Evolutionary conservation across 495 filamentous ascomycete species (phyloP), one percentile per base, ranked within the genome.

Genomic region (Cercophora newfieldiana): DNA sequence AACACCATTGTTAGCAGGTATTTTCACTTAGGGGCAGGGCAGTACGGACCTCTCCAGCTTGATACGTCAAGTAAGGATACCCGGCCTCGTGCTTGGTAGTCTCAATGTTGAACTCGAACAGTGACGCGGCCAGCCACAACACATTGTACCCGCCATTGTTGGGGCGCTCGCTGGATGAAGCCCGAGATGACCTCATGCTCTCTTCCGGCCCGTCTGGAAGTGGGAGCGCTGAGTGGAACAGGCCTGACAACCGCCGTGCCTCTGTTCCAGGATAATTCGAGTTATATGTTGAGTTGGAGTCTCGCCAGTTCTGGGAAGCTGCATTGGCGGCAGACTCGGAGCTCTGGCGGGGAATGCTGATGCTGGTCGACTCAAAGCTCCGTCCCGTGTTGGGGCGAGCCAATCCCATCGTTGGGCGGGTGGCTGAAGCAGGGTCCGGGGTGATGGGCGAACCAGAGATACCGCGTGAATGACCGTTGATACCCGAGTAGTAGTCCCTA

Each of bases 71-170:
- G 77, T 98, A 99, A 10, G 94, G 94, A 77, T 95, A 97, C 19
- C 96, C 95, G 64, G 90, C 96, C 79, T 98, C 96, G 53, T 89
- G 87, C 66, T 95, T 88, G n/a, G 91, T 89, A 29, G 90, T 91
- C 67, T 94, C 91, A 65, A 98, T 97, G 73, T 96, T 94, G 78
- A 98, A 99, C 71, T 97, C 92, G 73, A 96, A 98, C 18, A 98
- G 83, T 69, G 91, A 95, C 12, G 96, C 95, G 16, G 93, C 96
- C 10, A 97, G 82, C 82, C 97, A 99, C 29, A 99, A 79, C 3
- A 86, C 75, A 29, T 77, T 85, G 65, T 84, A 85, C 29, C 79
- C 79, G 19, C 74, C 71, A 7, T 72, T 75, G 18, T 70, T 68
- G 8, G 77, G 10, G 14, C 83, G 76, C 67, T 85, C 82, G 12